Evolutionary conservation across 1,139 yeast species (phyloP).

Genomic region (Suhomyces kunorum): DNA sequence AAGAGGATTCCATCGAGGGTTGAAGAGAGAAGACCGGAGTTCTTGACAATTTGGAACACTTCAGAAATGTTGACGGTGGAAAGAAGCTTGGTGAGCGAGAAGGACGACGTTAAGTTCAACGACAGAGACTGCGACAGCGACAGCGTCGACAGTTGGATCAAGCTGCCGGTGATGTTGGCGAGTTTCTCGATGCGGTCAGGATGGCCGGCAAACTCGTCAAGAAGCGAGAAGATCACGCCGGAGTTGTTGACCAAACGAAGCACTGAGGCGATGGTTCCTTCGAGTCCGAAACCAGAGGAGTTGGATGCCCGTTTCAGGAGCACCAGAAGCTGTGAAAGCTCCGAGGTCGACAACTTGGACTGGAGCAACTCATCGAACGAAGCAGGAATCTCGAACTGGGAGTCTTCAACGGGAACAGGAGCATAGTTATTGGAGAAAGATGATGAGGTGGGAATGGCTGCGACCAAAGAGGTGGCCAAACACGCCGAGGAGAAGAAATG

Average conservation of each 20-base stretch:
- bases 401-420: constrained; percentile 20
- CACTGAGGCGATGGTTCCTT: constrained; percentile 16
- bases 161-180: constrained; percentile 33
- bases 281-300: constrained; percentile 3
- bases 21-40: constrained; percentile 40
- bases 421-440: too few relatives aligned
- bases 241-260: constrained; percentile 35
- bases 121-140: constrained; percentile 8
- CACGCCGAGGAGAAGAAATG: constrained; percentile 12
- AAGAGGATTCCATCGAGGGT: constrained; percentile 39
- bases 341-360: constrained; percentile 4
- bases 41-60: constrained; percentile 24
- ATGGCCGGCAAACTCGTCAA: constrained; percentile 39
- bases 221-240: constrained; percentile 38
- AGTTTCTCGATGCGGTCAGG: constrained; percentile 31
- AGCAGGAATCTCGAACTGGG: constrained; percentile 19
- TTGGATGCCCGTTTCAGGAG: constrained; percentile 8
- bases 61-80: constrained; percentile 28
- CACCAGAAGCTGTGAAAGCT: not conserved
- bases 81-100: constrained; percentile 15
- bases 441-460: constrained; percentile 21
- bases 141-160: too few relatives aligned
- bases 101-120: not conserved
- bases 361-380: constrained; percentile 18
- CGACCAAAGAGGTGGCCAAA: constrained; percentile 12